Evolutionary conservation across 768 basidiomycete species (phyloP).

Genomic region (Russula sp.): DNA sequence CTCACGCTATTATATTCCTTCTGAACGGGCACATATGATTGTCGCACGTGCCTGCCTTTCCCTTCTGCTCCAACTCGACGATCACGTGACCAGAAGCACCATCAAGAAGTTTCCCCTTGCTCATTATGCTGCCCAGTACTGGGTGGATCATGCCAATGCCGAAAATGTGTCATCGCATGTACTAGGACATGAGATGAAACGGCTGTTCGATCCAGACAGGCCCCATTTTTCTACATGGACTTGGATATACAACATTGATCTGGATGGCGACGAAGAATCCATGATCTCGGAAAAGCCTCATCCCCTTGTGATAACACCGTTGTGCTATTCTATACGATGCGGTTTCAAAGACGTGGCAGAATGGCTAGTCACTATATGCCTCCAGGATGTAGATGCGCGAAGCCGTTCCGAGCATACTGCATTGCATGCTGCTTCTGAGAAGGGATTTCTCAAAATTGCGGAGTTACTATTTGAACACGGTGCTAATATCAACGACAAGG

Average conservation of each 20-base stretch:
- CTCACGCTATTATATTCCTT: not conserved
- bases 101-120: not conserved
- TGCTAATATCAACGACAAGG: not conserved
- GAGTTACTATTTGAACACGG: too few species aligned
- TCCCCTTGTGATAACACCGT: not conserved
- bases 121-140: not conserved
- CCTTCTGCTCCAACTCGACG: not conserved
- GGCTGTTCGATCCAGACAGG: not conserved
- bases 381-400: not conserved
- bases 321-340: not conserved
- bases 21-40: not conserved
- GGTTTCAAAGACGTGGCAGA: not conserved
- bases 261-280: too few species aligned
- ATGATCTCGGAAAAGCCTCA: too few species aligned
- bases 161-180: not conserved
- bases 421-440: not conserved
- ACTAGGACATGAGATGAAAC: not conserved
- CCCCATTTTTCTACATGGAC: not conserved
- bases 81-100: not conserved
- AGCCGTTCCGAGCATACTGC: not conserved
- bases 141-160: not conserved
- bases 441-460: not conserved
- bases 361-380: not conserved
- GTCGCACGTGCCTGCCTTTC: not conserved
- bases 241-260: not conserved